A percentile compares a stretch with the other conserved stretches of the same genome.
Conservation (phyloP, 2,329 filamentous ascomycete species). For the Xylaria polymorpha region DNA sequence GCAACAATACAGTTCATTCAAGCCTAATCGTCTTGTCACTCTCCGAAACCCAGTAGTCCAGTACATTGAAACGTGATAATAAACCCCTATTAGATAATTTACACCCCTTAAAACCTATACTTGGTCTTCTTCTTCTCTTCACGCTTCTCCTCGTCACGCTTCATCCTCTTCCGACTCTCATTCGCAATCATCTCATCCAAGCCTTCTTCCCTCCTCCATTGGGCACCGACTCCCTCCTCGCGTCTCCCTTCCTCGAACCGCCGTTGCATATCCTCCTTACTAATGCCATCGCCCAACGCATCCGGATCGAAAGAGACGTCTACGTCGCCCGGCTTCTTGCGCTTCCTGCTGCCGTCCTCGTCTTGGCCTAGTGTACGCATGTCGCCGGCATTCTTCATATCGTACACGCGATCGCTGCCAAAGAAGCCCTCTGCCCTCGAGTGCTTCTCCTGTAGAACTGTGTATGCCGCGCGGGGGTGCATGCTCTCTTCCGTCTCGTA, state of each 20-base stretch:
- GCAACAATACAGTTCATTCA: neutral
- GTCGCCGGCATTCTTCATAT: conserved; percentile 72
- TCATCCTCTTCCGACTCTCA: conserved; percentile 89
- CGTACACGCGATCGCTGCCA: conserved; percentile 92
- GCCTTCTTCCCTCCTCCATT: conserved; percentile 85
- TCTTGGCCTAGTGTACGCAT: conserved; percentile 83
- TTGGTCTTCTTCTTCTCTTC: conserved; percentile 68
- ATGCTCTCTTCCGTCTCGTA: conserved; percentile 87
- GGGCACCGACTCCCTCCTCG: conserved; percentile 73
- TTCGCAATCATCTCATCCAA: conserved; percentile 95
- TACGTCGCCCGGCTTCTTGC: conserved; percentile 96
- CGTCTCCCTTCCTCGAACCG: conserved; percentile 80
- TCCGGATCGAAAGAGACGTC: conserved; percentile 94
- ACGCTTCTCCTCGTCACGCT: conserved; percentile 83
- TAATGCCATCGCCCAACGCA: conserved; percentile 77
- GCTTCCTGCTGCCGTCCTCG: conserved; percentile 77
- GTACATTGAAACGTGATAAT: neutral
- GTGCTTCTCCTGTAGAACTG: conserved; percentile 88
- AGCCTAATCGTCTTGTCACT: neutral
- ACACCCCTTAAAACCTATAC: conserved; percentile 58
- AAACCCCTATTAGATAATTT: conserved; percentile 4
- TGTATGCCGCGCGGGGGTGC: conserved; percentile 83
- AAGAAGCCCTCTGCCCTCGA: conserved; percentile 93
- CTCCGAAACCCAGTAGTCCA: neutral
- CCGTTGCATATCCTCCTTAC: conserved; percentile 83